phyloP scores from a whole-genome alignment of 306 rosid genomes.

The Hylodesmum podocarpum region DNA sequence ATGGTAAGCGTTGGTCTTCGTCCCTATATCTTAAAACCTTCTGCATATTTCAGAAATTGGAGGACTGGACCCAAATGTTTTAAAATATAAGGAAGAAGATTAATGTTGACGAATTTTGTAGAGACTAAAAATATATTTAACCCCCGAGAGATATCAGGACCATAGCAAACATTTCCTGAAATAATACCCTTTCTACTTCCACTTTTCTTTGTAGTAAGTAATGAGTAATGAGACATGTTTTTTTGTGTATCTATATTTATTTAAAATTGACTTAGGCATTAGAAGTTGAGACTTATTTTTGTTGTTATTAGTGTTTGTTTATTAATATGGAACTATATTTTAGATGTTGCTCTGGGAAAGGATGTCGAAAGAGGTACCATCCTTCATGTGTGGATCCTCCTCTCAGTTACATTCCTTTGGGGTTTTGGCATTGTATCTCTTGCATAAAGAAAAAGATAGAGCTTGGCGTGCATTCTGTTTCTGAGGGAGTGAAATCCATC shows the following conservation, averaged over 20 bases:
- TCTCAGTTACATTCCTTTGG: conserved; percentile 33
- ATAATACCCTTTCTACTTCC: background rate
- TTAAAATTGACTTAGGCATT: background rate
- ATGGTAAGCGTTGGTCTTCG: too few relatives aligned
- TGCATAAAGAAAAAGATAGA: conserved; percentile 38
- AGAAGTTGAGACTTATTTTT: background rate
- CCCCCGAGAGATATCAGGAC: background rate
- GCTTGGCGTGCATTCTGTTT: conserved; percentile 42
- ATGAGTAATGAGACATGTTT: background rate
- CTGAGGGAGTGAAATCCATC: conserved; percentile 37
- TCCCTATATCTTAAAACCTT: too few relatives aligned
- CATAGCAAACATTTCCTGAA: background rate
- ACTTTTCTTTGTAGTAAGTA: background rate
- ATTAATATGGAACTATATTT: conserved; percentile 14
- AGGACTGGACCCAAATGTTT: too few relatives aligned
- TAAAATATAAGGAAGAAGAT: too few relatives aligned
- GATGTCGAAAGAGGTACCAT: conserved; percentile 41
- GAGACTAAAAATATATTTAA: too few relatives aligned
- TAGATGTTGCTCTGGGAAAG: conserved; percentile 43
- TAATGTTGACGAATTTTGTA: too few relatives aligned
- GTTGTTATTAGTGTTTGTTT: conserved; percentile 7
- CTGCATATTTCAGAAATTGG: too few relatives aligned
- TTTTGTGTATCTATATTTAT: background rate
- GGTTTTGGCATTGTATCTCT: conserved; percentile 41
- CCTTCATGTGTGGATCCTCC: conserved; percentile 44